These are phyloP conservation scores for Didymella pomorum DNA, from an alignment of 2,329 filamentous ascomycete genomes.

Conservation along the genomic window DNA sequence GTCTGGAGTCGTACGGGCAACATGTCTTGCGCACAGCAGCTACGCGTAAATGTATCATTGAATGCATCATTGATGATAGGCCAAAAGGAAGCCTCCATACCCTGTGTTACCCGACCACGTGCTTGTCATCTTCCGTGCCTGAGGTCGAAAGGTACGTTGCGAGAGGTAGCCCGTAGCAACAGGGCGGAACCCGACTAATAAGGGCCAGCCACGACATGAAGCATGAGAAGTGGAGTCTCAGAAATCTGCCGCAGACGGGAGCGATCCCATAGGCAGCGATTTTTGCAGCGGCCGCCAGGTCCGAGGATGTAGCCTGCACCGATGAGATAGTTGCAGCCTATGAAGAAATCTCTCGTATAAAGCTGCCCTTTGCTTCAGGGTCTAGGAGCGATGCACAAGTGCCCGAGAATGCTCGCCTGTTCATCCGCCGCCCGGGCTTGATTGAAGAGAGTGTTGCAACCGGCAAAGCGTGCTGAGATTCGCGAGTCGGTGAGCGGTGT, in stretches of 20 bases:
- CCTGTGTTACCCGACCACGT: conserved; percentile 36
- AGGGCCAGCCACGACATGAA: conserved; percentile 41
- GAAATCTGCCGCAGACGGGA: conserved; percentile 29
- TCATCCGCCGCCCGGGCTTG: conserved; percentile 2
- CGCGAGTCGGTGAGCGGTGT: conserved; percentile 35
- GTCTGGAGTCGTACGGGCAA: conserved; percentile 1
- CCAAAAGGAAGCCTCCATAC: conserved; percentile 15
- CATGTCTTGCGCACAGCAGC: conserved; percentile 6
- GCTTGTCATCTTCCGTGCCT: conserved; percentile 31
- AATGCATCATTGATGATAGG: not conserved
- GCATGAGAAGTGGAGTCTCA: conserved; percentile 24
- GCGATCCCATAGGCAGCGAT: conserved; percentile 35
- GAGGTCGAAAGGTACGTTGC: conserved; percentile 22
- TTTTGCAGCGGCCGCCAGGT: conserved; percentile 27
- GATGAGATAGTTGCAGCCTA: conserved; percentile 22
- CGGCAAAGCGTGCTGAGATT: conserved; percentile 9
- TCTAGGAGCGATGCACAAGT: conserved; percentile 35
- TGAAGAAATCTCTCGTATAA: conserved; percentile 23
- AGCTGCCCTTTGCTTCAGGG: conserved; percentile 10
- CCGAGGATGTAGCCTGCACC: conserved; percentile 35
- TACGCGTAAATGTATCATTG: conserved; percentile 10
- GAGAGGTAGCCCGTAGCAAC: conserved; percentile 20
- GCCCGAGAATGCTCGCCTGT: conserved; percentile 28
- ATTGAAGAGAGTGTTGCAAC: not conserved
- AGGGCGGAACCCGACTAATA: conserved; percentile 36